Conservation (phyloP, 192 early-diverging fungal genomes). For the Pilaira anomala region DNA sequence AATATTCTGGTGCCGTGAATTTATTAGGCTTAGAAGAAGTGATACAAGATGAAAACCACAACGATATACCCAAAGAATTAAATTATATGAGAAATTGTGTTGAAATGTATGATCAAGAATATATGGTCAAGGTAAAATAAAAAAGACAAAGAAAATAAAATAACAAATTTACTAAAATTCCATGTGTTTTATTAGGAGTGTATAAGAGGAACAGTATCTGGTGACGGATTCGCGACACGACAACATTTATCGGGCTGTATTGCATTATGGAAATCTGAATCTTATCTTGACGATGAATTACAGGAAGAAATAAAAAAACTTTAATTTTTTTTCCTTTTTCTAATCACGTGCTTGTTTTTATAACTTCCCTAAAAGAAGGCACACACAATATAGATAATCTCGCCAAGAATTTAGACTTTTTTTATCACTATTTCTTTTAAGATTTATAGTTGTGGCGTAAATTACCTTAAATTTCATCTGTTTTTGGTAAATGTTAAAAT, state of each 20-base stretch:
- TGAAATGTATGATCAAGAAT: constrained; percentile 20
- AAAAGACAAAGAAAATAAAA: too few species aligned
- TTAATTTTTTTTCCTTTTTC: neutral
- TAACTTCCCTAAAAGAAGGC: neutral
- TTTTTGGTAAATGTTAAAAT: too few species aligned
- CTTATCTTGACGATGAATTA: constrained; percentile 18
- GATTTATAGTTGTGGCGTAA: too few species aligned
- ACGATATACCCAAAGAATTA: neutral
- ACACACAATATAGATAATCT: too few species aligned
- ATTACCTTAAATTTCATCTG: too few species aligned
- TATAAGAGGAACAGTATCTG: constrained; percentile 12
- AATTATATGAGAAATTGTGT: constrained; percentile 8
- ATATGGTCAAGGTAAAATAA: constrained; percentile 18
- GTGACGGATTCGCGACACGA: constrained; percentile 14
- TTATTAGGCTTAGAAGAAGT: neutral
- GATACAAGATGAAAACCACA: neutral
- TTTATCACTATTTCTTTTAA: too few species aligned
- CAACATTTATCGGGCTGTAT: constrained; percentile 26
- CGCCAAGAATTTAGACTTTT: too few species aligned
- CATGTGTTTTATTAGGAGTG: neutral
- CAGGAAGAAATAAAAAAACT: constrained; percentile 6
- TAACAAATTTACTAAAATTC: too few species aligned
- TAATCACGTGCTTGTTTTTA: neutral
- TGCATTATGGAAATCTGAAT: constrained; percentile 20
- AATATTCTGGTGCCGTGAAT: neutral